Percentiles rank a stretch among this genome's conserved stretches.
phyloP scores from a whole-genome alignment of 2,329 filamentous ascomycete genomes.

The Sporothrix phasma region DNA sequence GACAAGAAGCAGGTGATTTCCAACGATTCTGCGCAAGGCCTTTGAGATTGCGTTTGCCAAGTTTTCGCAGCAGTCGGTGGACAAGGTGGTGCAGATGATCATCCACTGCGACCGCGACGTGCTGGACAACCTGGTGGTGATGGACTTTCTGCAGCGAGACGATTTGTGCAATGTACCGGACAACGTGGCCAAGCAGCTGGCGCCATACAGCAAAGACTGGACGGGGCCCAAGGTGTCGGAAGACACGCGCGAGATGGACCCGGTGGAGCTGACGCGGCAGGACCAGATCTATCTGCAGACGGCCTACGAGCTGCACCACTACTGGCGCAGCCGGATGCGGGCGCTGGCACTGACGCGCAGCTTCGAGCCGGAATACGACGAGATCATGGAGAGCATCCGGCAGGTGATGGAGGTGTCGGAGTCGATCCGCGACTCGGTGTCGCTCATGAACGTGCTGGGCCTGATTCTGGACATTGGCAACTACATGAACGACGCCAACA shows the following conservation, averaged over 20 bases:
- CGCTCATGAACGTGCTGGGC: constrained; percentile 90
- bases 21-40: constrained; percentile 74
- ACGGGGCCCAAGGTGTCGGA: constrained; percentile 74
- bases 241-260: constrained; percentile 74
- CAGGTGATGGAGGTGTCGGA: constrained; percentile 84
- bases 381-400: constrained; percentile 74
- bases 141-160: constrained; percentile 92
- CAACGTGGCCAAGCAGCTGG: constrained; percentile 82
- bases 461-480: constrained; percentile 97
- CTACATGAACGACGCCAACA: constrained; percentile 99
- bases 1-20: constrained; percentile 98
- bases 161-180: constrained; percentile 89
- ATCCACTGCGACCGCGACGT: constrained; percentile 90
- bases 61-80: constrained; percentile 73
- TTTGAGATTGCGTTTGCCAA: constrained; percentile 93
- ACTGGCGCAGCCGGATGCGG: constrained; percentile 97
- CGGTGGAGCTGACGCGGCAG: constrained; percentile 77
- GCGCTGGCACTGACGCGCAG: constrained; percentile 75
- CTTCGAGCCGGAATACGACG: constrained; percentile 83
- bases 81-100: constrained; percentile 83
- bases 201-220: constrained; percentile 94
- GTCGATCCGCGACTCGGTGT: constrained; percentile 79
- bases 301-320: constrained; percentile 88
- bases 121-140: constrained; percentile 79
- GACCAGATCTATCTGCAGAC: constrained; percentile 94